These are phyloP conservation scores for Nidula niveotomentosa DNA, from an alignment of 1,284 basidiomycete species.

Conservation along the genomic window DNA sequence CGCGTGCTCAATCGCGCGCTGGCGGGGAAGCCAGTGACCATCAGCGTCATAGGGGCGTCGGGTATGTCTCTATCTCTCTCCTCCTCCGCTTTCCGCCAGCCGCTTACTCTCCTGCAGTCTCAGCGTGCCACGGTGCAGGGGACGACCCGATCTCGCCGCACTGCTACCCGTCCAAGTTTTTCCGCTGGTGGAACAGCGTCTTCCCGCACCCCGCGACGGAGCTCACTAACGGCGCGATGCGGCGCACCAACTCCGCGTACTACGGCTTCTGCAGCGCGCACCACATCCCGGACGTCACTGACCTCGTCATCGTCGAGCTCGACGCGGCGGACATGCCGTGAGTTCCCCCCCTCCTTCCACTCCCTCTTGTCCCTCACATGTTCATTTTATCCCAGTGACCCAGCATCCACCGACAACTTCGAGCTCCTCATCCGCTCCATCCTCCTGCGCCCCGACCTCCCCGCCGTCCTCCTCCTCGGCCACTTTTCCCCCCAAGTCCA, in stretches of 20 bases:
- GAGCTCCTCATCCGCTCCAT: conserved; percentile 90
- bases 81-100: background rate
- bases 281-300: conserved; percentile 89
- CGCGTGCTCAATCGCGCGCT: conserved; percentile 84
- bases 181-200: conserved; percentile 93
- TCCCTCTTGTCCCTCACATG: background rate
- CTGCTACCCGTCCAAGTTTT: conserved; percentile 91
- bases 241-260: conserved; percentile 87
- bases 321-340: conserved; percentile 87
- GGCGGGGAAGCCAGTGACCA: conserved; percentile 84
- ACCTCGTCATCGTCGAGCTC: conserved; percentile 92
- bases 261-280: conserved; percentile 91
- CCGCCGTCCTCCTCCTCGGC: conserved; percentile 88
- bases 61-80: conserved; percentile 53
- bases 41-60: conserved; percentile 89
- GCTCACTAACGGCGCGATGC: conserved; percentile 92
- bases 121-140: conserved; percentile 91
- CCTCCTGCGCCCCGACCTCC: conserved; percentile 83
- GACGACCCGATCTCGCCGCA: conserved; percentile 84
- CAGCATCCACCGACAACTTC: conserved; percentile 77
- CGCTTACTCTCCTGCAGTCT: conserved; percentile 48
- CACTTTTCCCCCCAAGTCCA: conserved; percentile 90
- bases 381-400: conserved; percentile 46
- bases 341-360: conserved; percentile 27
- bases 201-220: conserved; percentile 95